Base-by-base conservation (phyloP, 1,284 basidiomycete genomes). In the Ceratobasidium sp. region DNA sequence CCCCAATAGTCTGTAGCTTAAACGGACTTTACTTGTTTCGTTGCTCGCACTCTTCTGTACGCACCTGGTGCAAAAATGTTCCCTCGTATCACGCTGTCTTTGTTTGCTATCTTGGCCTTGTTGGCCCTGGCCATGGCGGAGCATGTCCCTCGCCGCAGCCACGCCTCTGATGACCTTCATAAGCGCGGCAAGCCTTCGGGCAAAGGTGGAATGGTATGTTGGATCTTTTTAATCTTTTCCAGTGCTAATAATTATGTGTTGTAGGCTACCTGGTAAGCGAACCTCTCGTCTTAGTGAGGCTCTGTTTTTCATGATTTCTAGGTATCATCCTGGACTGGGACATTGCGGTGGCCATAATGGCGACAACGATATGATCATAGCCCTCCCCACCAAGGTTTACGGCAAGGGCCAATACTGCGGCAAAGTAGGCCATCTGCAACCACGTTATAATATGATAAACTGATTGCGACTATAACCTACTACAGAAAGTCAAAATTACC, bases 401-500 rank as follows among this genome's bases (percentile, higher is more conserved):
- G 8, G 30, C 16, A 40, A 40, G 5, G 66, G 66, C 9, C 18
- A 69, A 40, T 59, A 69, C 54, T 69, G 66, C 28, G 40, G 42
- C 51, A 69, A 69, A 28, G 66, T 69, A 28, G 11, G 40, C 30
- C 18, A 16, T 30, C 25, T 1, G 2, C 25, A 42, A n/a, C 25
- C 33, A 23, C 12, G 30, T n/a, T n/a, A 9, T 21, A 16, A 40
- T 25, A 42, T 30, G 33, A 40, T 28, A 21, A n/a, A 14, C 8
- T 51, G 9, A 53, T 48, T 51, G 2, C 9, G 11, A 23, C 14
- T 33, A 18, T 61, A 4, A n/a, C 40, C 36, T 48, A 25, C 8
- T 6, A 3, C 42, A 74, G 71, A 69, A 53, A 53, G 12, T 73
- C 40, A 75, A 63, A 21, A 73, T 75, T 28, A 74, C 48, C 18